Percentiles rank a stretch among this genome's conserved stretches.
Conservation (phyloP, 495 filamentous ascomycete genomes). For the Trichoderma erinaceum region DNA sequence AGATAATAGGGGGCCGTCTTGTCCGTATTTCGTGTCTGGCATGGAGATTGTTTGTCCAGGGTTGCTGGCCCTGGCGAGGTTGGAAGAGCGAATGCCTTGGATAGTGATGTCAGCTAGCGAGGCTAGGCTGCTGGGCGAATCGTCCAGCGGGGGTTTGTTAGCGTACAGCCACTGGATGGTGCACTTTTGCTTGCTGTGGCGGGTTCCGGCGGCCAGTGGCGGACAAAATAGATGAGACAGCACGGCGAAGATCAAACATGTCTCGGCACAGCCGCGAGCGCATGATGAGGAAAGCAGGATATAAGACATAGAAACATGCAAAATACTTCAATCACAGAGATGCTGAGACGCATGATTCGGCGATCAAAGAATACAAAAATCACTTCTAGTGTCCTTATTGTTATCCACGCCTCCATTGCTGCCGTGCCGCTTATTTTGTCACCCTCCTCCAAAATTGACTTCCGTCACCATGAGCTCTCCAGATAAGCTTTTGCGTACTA, state of each 20-base stretch:
- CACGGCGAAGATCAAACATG: too few species aligned
- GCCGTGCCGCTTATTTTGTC: too few species aligned
- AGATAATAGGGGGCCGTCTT: not conserved
- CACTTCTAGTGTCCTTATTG: too few species aligned
- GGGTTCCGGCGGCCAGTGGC: too few species aligned
- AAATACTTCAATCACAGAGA: too few species aligned
- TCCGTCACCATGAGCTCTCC: not conserved
- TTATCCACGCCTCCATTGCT: too few species aligned
- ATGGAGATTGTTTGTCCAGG: not conserved
- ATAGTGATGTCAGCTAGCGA: constrained; percentile 10
- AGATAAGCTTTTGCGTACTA: not conserved
- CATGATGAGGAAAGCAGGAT: too few species aligned
- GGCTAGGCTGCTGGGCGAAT: not conserved
- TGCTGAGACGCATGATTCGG: too few species aligned
- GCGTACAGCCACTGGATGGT: not conserved
- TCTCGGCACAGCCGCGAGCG: too few species aligned
- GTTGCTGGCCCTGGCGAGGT: not conserved
- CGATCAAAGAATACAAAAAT: too few species aligned
- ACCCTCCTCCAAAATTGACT: not conserved
- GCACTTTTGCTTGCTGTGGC: not conserved
- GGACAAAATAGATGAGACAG: too few species aligned
- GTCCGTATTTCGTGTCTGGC: not conserved
- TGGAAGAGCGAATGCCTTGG: not conserved
- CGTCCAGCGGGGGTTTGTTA: not conserved
- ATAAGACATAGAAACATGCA: too few species aligned